Conservation (phyloP, 2,329 filamentous ascomycete species). For the Grosmannia huntii region DNA sequence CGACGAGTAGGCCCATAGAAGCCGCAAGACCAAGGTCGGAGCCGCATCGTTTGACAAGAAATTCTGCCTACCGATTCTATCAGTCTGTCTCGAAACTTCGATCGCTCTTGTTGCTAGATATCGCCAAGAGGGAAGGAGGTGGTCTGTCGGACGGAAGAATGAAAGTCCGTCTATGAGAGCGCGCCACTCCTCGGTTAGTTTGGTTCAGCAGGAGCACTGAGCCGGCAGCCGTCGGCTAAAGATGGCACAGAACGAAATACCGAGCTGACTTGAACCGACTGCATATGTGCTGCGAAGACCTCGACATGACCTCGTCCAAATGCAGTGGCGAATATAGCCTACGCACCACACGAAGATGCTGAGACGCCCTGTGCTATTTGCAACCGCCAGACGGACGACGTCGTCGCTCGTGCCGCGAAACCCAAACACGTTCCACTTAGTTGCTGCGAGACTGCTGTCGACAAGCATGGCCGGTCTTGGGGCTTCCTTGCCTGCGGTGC, state of each 20-base stretch:
- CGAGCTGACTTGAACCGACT: not conserved
- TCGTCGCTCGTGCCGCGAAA: not conserved
- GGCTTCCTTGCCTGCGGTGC: conserved; percentile 31
- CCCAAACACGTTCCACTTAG: not conserved
- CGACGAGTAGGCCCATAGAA: not conserved
- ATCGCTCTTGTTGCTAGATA: not conserved
- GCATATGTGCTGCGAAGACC: not conserved
- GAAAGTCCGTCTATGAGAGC: not conserved
- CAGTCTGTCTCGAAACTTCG: not conserved
- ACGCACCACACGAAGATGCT: conserved; percentile 5
- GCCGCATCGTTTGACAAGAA: not conserved
- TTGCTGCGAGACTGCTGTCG: not conserved
- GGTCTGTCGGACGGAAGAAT: not conserved
- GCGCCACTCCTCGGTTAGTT: not conserved
- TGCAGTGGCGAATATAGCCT: not conserved
- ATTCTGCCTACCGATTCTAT: not conserved
- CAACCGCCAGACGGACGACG: conserved; percentile 6
- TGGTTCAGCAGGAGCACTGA: not conserved
- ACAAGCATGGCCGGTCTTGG: conserved; percentile 2
- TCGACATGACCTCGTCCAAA: not conserved
- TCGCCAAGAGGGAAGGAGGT: not conserved
- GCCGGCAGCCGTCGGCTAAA: not conserved
- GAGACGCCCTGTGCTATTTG: conserved; percentile 6
- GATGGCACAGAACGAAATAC: not conserved
- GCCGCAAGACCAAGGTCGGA: not conserved